Percentiles rank a stretch among this genome's conserved stretches.
Evolutionary conservation across 805 yeast species (phyloP).

Genomic region (Yarrowia porcina): DNA sequence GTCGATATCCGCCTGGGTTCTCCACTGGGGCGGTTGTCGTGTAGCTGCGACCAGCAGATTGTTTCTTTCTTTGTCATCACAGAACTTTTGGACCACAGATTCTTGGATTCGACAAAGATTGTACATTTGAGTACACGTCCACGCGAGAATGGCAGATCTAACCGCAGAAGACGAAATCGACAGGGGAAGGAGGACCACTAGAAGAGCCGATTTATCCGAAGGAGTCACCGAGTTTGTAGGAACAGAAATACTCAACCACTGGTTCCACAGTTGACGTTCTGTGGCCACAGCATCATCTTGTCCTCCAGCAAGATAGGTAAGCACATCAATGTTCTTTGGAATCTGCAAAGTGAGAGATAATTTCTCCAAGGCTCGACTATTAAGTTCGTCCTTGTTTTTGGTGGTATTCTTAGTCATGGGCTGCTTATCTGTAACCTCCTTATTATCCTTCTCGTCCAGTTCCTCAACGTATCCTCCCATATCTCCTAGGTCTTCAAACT

Average conservation of each 20-base stretch:
- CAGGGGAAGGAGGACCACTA: slow-evolving; percentile 5
- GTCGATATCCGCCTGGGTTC: slow-evolving; percentile 20
- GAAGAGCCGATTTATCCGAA: slow-evolving; percentile 8
- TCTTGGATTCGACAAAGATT: slow-evolving; percentile 20
- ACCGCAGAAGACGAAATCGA: slow-evolving; percentile 12
- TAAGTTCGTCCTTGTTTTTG: neutral
- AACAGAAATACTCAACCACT: slow-evolving; percentile 23
- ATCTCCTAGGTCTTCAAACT: slow-evolving; percentile 6
- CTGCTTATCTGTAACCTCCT: neutral
- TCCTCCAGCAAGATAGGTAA: slow-evolving; percentile 22
- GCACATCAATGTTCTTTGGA: slow-evolving; percentile 18
- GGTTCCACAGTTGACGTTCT: slow-evolving; percentile 21
- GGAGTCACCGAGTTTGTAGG: slow-evolving; percentile 23
- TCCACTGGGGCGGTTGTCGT: neutral
- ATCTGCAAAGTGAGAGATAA: slow-evolving; percentile 1
- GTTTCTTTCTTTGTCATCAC: slow-evolving; percentile 15
- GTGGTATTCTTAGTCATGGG: neutral
- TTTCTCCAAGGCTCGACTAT: neutral
- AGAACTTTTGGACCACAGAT: slow-evolving; percentile 21
- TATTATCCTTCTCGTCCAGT: neutral
- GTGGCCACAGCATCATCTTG: slow-evolving; percentile 24
- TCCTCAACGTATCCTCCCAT: slow-evolving; percentile 23
- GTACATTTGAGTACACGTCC: slow-evolving; percentile 25
- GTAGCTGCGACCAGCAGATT: neutral
- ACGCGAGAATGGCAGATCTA: slow-evolving; percentile 7